Conservation (phyloP, 192 early-diverging fungal species). For the Diversispora eburnea region DNA sequence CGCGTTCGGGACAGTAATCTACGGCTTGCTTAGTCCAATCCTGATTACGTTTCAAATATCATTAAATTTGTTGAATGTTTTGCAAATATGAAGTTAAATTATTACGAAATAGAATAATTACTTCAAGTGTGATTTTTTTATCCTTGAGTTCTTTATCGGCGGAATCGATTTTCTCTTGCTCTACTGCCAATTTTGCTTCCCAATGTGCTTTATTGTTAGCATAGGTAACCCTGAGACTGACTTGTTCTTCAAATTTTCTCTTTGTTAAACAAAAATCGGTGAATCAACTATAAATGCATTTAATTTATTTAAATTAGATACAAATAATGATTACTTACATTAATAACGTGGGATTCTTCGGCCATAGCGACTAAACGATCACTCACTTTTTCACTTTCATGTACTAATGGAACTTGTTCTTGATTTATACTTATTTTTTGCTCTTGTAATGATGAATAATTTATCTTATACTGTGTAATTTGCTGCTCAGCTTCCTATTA, state of each 20-base stretch:
- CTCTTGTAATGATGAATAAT: conserved; percentile 52
- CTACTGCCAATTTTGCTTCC: conserved; percentile 43
- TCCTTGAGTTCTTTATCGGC: conserved; percentile 33
- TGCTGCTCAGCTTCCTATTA: conserved; percentile 41
- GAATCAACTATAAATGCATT: conserved; percentile 30
- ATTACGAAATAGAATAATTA: background rate
- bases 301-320: background rate
- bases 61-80: background rate
- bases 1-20: conserved; percentile 59
- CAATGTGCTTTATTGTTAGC: conserved; percentile 52
- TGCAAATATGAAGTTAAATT: background rate
- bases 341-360: conserved; percentile 6
- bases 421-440: conserved; percentile 37
- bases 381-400: conserved; percentile 40
- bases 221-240: conserved; percentile 27
- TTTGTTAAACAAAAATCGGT: conserved; percentile 4
- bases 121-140: conserved; percentile 34
- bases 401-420: conserved; percentile 38
- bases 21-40: conserved; percentile 51
- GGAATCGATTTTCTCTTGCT: conserved; percentile 33
- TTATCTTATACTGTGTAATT: conserved; percentile 55
- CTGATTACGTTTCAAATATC: conserved; percentile 12
- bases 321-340: conserved; percentile 26
- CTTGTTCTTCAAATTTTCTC: conserved; percentile 27
- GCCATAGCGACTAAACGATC: conserved; percentile 27